Base-by-base conservation (phyloP, 225 moss, liverwort and hornwort genomes). In the Neckera pumila region DNA sequence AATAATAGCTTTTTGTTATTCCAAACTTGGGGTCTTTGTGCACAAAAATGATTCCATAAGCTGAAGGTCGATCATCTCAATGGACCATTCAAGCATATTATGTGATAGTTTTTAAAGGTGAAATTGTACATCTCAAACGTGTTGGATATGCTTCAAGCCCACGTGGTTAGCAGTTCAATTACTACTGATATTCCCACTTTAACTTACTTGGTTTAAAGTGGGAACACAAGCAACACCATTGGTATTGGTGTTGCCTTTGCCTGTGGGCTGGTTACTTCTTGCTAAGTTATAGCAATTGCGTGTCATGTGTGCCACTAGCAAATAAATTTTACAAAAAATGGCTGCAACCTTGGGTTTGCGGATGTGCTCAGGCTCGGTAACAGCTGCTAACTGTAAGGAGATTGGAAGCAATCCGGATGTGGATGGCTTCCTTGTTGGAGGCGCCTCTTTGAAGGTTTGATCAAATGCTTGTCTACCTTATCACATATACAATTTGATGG, bases 351-450 rank as follows among this genome's bases (percentile, higher is more conserved):
- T 69, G 69, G 34, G 13, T 66, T 76, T 79, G 59, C 14, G 65
- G n/a, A 67, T 67, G 83, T 86, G 49, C 43, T 85, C 62, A 98
- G 98, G 98, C 38, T 98, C 96, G 28, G 96, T 98, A 21, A 96
- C 95, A 60, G 91, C 96, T 80, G 93, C 94, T 10, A 98, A 97
- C 42, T 95, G 95, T 60, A 97, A 95, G 82, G 97, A 96, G 83
- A 90, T 98, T 84, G 97, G 96, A 33, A 76, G 86, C 80, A 97
- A 98, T 86, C 95, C 95, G 20, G 98, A 98, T 88, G 93, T 98
- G 67, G 98, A 98, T 85, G 98, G 98, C 16, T 98, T 98, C 75
- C 96, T 97, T 79, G 97, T 98, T 74, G 97, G 98, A 79, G 97
- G 98, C 63, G 98, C 98, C 83, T 95, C 98, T 79, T 89, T 98